Evolutionary conservation across 73 alveolate genomes (phyloP), one percentile per base, ranked within the genome.

Genomic region (Paramecium caudatum): DNA sequence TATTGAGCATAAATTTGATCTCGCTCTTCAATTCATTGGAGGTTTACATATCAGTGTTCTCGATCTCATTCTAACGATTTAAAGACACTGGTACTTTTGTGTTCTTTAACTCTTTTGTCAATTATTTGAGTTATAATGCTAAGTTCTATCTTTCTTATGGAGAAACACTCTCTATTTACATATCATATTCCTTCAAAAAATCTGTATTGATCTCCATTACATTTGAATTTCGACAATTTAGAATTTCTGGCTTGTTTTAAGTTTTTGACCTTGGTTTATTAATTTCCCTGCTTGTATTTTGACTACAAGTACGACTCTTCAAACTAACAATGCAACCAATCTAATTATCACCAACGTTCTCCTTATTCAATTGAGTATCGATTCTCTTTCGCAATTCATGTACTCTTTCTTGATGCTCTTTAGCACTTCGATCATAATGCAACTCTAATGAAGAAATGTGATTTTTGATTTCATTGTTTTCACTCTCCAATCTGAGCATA

Each of bases 151-250:
- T 37, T 12, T 45, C 39, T 23, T 74, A 12, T 3, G 88, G 83
- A 6, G 83, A 65, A 65, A 36, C 49, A 33, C 83, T 65, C 17
- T 65, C 83, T 33, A 30, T 32, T 65, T 36, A n/a, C 6, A 15
- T 23, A 55, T 43, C 39, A 65, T 30, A 65, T 30, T 65, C 83
- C 39, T 65, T 30, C 15, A 74, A 39, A 45, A 41, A 41, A 16
- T 74, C 62, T 36, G 88, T 74, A 74, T 74, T 74, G 4, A 74
- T 43, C 21, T 74, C 88, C 88, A 74, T 74, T 0, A 74, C 88
- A 74, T 74, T 74, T 10, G 69, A 41, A 74, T 74, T 74, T 7
- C 47, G 19, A 39, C 88, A 74, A 41, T 74, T 74, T 9, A 74
- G 55, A 3, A 74, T 21, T 21, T 74, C 88, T 13, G 88, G 88